phyloP scores from a whole-genome alignment of 2,329 filamentous ascomycete species.

The Aspergillus unguis region DNA sequence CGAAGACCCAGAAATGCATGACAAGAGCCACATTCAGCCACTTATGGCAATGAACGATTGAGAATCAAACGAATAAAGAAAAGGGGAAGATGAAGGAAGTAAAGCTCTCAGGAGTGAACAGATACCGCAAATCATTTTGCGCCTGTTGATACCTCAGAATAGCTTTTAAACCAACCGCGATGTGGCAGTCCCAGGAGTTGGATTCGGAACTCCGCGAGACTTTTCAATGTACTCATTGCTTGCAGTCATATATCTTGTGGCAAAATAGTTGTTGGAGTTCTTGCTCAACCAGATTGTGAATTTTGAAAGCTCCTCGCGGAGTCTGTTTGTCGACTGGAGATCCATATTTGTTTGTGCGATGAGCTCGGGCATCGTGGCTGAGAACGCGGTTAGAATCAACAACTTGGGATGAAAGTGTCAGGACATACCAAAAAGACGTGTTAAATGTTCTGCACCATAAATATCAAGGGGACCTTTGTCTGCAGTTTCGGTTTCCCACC shows the following conservation, averaged over 20 bases:
- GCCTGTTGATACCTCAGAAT: too few species aligned
- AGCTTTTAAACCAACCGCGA: conserved; percentile 26
- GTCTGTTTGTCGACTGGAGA: conserved; percentile 77
- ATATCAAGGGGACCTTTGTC: conserved; percentile 73
- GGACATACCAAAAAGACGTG: conserved; percentile 76
- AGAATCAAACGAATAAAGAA: conserved; percentile 1
- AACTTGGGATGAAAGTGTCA: neutral
- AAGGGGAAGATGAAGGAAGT: neutral
- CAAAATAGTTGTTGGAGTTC: conserved; percentile 72
- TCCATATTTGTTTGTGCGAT: conserved; percentile 99
- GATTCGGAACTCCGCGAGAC: conserved; percentile 27
- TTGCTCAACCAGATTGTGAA: conserved; percentile 82
- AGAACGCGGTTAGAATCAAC: conserved; percentile 3
- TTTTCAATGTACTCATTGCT: conserved; percentile 41
- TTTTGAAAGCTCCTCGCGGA: conserved; percentile 84
- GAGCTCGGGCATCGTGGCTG: conserved; percentile 87
- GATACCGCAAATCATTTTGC: too few species aligned
- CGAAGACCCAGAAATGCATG: conserved; percentile 14
- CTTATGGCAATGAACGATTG: neutral
- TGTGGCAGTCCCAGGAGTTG: conserved; percentile 32
- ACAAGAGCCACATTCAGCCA: conserved; percentile 2
- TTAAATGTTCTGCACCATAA: conserved; percentile 89
- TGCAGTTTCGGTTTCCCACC: conserved; percentile 61
- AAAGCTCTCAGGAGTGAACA: neutral
- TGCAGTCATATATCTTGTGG: conserved; percentile 42